These are phyloP conservation scores for Lentinula lateritia DNA, from an alignment of 768 basidiomycete genomes.

Conservation along the genomic window DNA sequence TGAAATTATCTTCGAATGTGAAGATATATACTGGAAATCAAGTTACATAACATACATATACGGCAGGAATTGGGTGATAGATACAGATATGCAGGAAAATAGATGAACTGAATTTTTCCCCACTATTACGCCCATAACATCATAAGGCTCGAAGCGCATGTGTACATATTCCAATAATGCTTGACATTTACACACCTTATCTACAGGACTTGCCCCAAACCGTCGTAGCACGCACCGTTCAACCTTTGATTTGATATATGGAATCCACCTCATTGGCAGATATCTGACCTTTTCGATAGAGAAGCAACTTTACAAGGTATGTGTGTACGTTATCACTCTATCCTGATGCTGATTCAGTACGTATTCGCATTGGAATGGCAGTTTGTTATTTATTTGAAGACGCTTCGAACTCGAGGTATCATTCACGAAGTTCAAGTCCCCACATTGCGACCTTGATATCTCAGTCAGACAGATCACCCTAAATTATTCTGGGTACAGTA, in stretches of 20 bases:
- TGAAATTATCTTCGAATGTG: too few species aligned
- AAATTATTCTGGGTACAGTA: neutral
- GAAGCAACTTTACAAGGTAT: neutral
- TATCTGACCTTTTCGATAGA: neutral
- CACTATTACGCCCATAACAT: too few species aligned
- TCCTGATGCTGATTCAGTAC: too few species aligned
- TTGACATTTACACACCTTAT: conserved; percentile 1
- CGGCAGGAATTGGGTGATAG: too few species aligned
- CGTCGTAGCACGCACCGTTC: neutral
- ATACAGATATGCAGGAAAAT: too few species aligned
- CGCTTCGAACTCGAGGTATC: neutral
- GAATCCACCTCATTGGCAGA: neutral
- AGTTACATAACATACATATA: too few species aligned
- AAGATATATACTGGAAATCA: too few species aligned
- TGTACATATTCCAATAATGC: neutral
- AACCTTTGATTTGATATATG: neutral
- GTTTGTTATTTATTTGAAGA: neutral
- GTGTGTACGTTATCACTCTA: neutral
- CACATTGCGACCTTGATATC: neutral
- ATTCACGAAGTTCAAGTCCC: too few species aligned
- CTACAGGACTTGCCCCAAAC: neutral
- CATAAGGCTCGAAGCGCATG: neutral
- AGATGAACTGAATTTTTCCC: too few species aligned
- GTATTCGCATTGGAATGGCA: too few species aligned
- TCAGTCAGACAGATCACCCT: neutral